Percentiles rank a stretch among this genome's conserved stretches.
These are phyloP conservation scores for Aspergillus ruber DNA, from an alignment of 2,329 filamentous ascomycete species.

Conservation along the genomic window DNA sequence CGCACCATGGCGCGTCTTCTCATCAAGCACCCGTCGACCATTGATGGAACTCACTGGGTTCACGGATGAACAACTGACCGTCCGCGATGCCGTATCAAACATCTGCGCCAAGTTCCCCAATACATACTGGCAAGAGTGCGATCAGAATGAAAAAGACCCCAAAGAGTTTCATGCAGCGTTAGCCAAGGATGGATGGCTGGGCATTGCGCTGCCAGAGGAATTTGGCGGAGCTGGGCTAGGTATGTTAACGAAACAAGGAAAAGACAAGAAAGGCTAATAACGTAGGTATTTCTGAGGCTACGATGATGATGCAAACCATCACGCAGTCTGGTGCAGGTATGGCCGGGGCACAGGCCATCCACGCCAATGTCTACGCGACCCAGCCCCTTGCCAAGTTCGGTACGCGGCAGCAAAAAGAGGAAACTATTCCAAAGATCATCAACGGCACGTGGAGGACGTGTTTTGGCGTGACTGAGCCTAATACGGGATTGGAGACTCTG, in stretches of 20 bases:
- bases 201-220: conserved; percentile 68
- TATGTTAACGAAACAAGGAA: conserved; percentile 1
- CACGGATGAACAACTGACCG: conserved; percentile 64
- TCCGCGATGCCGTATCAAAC: conserved; percentile 62
- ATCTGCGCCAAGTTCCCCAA: conserved; percentile 67
- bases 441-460: conserved; percentile 65
- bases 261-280: background rate
- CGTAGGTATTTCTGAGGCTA: conserved; percentile 64
- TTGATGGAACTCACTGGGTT: conserved; percentile 71
- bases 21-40: conserved; percentile 21
- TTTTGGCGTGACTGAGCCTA: conserved; percentile 80
- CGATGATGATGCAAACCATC: conserved; percentile 82
- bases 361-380: conserved; percentile 53
- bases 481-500: conserved; percentile 72
- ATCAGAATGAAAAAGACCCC: conserved; percentile 65
- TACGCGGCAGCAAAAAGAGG: conserved; percentile 55
- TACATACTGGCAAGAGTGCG: conserved; percentile 67
- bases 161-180: conserved; percentile 69
- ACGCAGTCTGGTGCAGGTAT: conserved; percentile 70
- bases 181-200: conserved; percentile 71
- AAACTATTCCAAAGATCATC: conserved; percentile 64
- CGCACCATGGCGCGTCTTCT: conserved; percentile 17
- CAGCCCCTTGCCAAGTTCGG: conserved; percentile 70
- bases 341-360: conserved; percentile 56
- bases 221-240: conserved; percentile 68